Conservation (phyloP, 2,329 filamentous ascomycete genomes). For the Phyllosticta citribraziliensis region DNA sequence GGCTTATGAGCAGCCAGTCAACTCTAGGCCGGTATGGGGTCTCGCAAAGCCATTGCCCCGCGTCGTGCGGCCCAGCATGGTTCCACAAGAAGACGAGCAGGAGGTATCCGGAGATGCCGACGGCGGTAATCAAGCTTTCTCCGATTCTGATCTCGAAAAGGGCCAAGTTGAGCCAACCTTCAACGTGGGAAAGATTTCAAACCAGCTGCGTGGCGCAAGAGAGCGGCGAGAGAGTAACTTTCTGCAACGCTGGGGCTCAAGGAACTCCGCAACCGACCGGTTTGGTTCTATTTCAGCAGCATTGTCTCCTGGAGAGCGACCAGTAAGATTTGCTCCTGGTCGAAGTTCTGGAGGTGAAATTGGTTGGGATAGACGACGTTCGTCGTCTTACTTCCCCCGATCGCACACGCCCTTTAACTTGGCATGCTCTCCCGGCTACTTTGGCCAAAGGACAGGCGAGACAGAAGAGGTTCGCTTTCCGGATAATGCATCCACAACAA, state of each 20-base stretch:
- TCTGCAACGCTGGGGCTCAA: conserved; percentile 2
- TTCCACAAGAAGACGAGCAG: conserved; percentile 33
- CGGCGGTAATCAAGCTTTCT: conserved; percentile 25
- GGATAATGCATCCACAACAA: conserved; percentile 17
- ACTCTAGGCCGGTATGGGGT: conserved; percentile 43
- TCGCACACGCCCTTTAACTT: not conserved
- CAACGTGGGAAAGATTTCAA: conserved; percentile 32
- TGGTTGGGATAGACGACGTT: not conserved
- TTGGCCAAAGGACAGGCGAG: not conserved
- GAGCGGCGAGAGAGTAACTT: conserved; percentile 20
- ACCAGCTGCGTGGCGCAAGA: conserved; percentile 38
- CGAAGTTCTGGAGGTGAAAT: not conserved
- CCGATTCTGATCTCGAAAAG: conserved; percentile 30
- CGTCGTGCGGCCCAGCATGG: conserved; percentile 45
- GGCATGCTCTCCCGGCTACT: not conserved
- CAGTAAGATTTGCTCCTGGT: no score
- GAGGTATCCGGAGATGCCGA: conserved; percentile 8
- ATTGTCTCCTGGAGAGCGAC: not conserved
- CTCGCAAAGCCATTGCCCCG: conserved; percentile 45
- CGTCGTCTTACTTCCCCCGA: not conserved
- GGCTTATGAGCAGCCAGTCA: conserved; percentile 42
- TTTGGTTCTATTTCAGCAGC: not conserved
- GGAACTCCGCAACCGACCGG: not conserved
- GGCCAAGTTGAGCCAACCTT: conserved; percentile 30
- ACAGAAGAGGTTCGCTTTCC: conserved; percentile 11